Base-by-base conservation (phyloP, 495 filamentous ascomycete species). In the Neurospora africana region DNA sequence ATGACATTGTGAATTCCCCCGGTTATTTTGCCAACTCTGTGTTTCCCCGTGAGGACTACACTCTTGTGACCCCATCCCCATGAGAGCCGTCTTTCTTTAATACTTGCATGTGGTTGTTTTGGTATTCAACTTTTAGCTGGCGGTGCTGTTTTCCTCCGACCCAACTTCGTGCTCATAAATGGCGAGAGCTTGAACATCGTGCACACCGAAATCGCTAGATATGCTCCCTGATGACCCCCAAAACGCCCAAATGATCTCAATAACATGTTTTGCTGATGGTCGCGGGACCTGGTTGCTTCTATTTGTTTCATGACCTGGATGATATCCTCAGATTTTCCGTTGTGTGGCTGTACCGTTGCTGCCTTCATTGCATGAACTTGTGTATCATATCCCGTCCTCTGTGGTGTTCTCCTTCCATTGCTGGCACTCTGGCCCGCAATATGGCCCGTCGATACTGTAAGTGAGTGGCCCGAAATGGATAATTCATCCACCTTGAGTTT, bases 91-190 rank as follows among this genome's bases (percentile, higher is more conserved):
- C 44, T 23, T 40, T 15, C 39, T 23, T 53, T 5, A 13, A 53
- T 23, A 15, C 4, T 23, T 4, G 19, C n/a, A 43, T 8, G 41
- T 43, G 41, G 8, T 43, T n/a, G 19, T 43, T 9, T 43, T n/a
- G 19, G 40, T 41, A 21, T 39, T 70, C 6, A 10, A 23, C 53
- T 17, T n/a, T 70, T 23, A 30, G 39, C 23, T 37, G 47, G 58
- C 70, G 74, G 74, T 72, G 27, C 75, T 70, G 72, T 74, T 75
- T 43, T 36, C 27, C 72, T 53, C 72, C 72, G 67, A 67, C 47
- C 36, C 47, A 6, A 6, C 47, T 5, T 58, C 11, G 21, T 58
- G 2, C 13, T 15, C 53, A 65, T 17, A 35, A 33, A 65, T 33
- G 23, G 15, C 27, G 15, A 17, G 53, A 58, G 23, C 21, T 65